phyloP scores from a whole-genome alignment of 495 filamentous ascomycete species.

The Hypomontagnella submonticulosa region DNA sequence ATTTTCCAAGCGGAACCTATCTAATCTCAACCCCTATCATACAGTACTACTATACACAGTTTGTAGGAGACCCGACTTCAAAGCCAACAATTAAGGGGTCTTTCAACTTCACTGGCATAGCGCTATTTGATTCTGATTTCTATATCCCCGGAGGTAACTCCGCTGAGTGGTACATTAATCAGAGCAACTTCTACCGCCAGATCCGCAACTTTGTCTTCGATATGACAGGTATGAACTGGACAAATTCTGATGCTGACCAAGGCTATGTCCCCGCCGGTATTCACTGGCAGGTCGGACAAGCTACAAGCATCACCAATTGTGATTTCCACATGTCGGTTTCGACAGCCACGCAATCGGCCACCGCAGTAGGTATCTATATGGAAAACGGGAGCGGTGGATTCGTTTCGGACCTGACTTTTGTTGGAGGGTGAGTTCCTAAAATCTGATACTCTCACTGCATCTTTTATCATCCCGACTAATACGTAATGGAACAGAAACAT shows the following conservation, averaged over 20 bases:
- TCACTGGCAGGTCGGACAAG: constrained; percentile 60
- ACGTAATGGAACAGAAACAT: constrained; percentile 17
- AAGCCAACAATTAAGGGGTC: constrained; percentile 52
- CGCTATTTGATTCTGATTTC: constrained; percentile 48
- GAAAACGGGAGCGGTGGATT: constrained; percentile 58
- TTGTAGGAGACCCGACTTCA: constrained; percentile 52
- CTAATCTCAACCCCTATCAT: constrained; percentile 21
- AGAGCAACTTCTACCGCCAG: constrained; percentile 57
- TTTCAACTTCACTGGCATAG: constrained; percentile 48
- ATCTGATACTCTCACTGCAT: no score
- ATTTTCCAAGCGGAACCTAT: constrained; percentile 37
- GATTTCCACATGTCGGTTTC: no score
- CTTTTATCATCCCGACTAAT: no score
- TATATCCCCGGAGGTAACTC: constrained; percentile 51
- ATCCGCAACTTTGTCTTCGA: constrained; percentile 58
- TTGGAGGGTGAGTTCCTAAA: constrained; percentile 1
- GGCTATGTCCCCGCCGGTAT: constrained; percentile 45
- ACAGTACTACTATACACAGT: constrained; percentile 51
- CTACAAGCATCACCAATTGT: constrained; percentile 54
- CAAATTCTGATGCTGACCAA: constrained; percentile 6
- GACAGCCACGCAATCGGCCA: constrained; percentile 46
- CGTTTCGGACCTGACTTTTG: constrained; percentile 41
- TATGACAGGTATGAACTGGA: constrained; percentile 29
- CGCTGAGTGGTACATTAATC: constrained; percentile 45
- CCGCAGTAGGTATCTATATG: constrained; percentile 51